phyloP scores from a whole-genome alignment of 352 stramenopile genomes.

The Globisporangium spinosum region DNA sequence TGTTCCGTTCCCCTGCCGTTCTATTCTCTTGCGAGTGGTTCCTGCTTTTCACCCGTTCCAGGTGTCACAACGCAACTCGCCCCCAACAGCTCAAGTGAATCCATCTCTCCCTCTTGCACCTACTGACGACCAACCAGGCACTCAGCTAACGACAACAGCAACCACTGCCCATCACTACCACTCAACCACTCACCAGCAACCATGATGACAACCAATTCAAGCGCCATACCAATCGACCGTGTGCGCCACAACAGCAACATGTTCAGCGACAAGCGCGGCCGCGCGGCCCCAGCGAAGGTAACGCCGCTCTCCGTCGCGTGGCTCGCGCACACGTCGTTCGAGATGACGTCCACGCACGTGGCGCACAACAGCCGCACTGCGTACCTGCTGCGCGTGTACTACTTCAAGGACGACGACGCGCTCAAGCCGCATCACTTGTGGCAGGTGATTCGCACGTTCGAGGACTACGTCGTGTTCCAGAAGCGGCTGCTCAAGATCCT shows the following conservation, averaged over 20 bases:
- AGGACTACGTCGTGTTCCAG: slow-evolving; percentile 46
- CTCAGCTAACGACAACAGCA: background rate
- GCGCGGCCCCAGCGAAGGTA: background rate
- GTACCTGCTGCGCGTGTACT: background rate
- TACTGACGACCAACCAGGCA: background rate
- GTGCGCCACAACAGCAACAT: slow-evolving; percentile 3
- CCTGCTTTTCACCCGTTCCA: too few relatives aligned
- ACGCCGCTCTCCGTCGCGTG: background rate
- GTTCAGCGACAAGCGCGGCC: background rate
- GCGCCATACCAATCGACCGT: background rate
- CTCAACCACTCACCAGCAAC: background rate
- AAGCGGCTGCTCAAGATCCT: slow-evolving; percentile 41
- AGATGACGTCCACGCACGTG: background rate
- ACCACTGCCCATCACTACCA: background rate
- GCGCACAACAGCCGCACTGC: background rate
- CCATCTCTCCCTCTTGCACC: background rate
- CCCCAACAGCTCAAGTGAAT: too few relatives aligned
- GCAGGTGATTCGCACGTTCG: slow-evolving; percentile 22
- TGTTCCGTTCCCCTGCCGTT: too few relatives aligned
- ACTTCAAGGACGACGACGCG: too few relatives aligned
- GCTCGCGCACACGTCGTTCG: background rate
- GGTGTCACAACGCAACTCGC: too few relatives aligned
- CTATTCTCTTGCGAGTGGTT: too few relatives aligned
- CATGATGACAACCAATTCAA: background rate
- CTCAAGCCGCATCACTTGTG: background rate